Percentiles rank a stretch among this genome's conserved stretches.
Evolutionary conservation across 345 rosid genomes (phyloP).

Genomic region (Populus euphratica): DNA sequence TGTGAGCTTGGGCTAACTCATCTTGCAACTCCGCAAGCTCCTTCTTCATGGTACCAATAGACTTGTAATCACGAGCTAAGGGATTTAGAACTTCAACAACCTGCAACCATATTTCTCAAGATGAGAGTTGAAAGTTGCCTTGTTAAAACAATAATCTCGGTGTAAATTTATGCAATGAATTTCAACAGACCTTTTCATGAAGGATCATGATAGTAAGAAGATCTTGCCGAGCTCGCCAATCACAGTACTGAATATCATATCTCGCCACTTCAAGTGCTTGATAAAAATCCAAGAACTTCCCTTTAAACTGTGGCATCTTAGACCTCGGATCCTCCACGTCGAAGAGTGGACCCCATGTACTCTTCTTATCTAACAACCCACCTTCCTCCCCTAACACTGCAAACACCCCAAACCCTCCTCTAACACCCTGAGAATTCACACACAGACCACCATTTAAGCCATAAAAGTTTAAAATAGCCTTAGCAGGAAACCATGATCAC

Average conservation of each 20-base stretch:
- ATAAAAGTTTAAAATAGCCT: neutral
- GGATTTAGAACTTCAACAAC: conserved; percentile 98
- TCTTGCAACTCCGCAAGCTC: conserved; percentile 88
- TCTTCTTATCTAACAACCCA: conserved; percentile 68
- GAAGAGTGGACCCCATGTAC: conserved; percentile 64
- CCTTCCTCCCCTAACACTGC: conserved; percentile 77
- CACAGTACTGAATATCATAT: conserved; percentile 83
- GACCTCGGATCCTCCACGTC: conserved; percentile 96
- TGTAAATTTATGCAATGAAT: neutral
- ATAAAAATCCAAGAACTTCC: conserved; percentile 77
- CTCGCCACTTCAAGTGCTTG: conserved; percentile 94
- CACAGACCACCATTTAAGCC: conserved; percentile 2
- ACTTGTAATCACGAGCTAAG: conserved; percentile 91
- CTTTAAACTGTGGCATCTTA: conserved; percentile 70
- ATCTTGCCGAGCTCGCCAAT: conserved; percentile 99
- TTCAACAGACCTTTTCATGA: conserved; percentile 73
- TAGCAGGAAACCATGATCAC: neutral
- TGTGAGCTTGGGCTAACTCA: conserved; percentile 79
- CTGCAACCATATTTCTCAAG: conserved; percentile 30
- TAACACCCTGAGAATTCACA: conserved; percentile 49
- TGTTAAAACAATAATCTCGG: neutral
- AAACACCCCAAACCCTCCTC: conserved; percentile 65
- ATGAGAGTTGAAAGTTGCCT: conserved; percentile 14
- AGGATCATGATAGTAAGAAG: conserved; percentile 85
- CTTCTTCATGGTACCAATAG: conserved; percentile 84